phyloP scores from a whole-genome alignment of 805 yeast genomes.

The Kuraishia ogatae region DNA sequence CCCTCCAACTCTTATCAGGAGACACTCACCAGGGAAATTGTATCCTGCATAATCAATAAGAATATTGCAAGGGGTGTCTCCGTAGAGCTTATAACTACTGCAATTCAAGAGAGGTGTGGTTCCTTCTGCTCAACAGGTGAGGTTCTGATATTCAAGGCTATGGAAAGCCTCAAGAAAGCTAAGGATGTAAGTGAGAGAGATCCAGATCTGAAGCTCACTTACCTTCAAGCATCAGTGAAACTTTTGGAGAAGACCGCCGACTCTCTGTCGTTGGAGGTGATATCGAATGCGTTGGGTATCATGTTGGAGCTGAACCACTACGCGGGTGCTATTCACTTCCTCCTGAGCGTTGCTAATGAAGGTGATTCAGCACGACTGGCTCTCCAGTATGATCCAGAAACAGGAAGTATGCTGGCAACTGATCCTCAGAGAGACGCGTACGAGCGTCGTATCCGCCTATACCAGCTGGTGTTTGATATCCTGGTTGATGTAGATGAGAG shows the following conservation, averaged over 20 bases:
- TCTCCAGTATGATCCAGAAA: constrained; percentile 40
- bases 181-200: constrained; percentile 66
- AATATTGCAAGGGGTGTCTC: constrained; percentile 89
- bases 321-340: constrained; percentile 80
- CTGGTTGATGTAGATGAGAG: constrained; percentile 63
- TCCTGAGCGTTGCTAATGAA: constrained; percentile 66
- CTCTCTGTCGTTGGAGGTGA: constrained; percentile 66
- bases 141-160: constrained; percentile 87
- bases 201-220: constrained; percentile 54
- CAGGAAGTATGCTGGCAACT: constrained; percentile 18
- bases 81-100: constrained; percentile 80
- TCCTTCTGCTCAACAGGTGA: constrained; percentile 92
- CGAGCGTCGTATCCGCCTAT: constrained; percentile 49
- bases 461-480: constrained; percentile 67
- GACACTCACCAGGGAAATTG: constrained; percentile 72
- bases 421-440: constrained; percentile 44
- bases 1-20: constrained; percentile 48
- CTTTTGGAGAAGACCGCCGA: constrained; percentile 76
- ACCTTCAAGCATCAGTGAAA: constrained; percentile 65
- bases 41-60: constrained; percentile 82
- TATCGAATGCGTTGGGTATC: constrained; percentile 71
- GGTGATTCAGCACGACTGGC: constrained; percentile 56
- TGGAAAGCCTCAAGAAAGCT: constrained; percentile 85
- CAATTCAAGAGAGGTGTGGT: constrained; percentile 88
- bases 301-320: constrained; percentile 72